Evolutionary conservation across 768 basidiomycete species (phyloP).

Genomic region (Phylloporus rhodoxanthus): DNA sequence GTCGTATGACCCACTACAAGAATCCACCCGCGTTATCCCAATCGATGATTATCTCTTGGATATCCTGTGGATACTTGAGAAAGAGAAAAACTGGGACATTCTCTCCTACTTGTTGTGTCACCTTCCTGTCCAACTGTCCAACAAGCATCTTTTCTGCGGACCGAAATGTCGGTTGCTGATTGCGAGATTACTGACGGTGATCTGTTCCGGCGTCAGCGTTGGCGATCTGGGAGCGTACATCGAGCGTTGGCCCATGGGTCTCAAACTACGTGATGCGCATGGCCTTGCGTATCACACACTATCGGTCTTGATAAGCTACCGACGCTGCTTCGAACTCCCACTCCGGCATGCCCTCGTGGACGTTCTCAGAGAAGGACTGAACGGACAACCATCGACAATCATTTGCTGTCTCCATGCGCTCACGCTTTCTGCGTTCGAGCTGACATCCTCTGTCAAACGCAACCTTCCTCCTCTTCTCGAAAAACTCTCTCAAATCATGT

Average conservation of each 20-base stretch:
- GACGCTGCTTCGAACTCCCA: conserved; percentile 64
- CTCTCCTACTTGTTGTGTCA: conserved; percentile 88
- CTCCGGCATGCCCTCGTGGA: conserved; percentile 68
- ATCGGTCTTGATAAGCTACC: conserved; percentile 84
- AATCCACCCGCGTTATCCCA: conserved; percentile 49
- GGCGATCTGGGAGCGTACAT: conserved; percentile 52
- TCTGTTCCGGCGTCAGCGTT: conserved; percentile 62
- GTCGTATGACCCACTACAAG: conserved; percentile 54
- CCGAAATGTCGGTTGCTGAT: conserved; percentile 66
- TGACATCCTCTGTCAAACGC: conserved; percentile 76
- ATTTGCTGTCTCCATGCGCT: conserved; percentile 89
- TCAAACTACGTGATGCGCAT: conserved; percentile 78
- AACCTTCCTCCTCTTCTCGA: conserved; percentile 75
- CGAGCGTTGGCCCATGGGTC: conserved; percentile 51
- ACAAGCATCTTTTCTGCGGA: conserved; percentile 96
- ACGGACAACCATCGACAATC: conserved; percentile 67
- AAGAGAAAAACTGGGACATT: conserved; percentile 86
- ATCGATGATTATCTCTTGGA: conserved; percentile 67
- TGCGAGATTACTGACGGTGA: conserved; percentile 51
- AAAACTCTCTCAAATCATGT: conserved; percentile 90
- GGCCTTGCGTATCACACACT: conserved; percentile 84
- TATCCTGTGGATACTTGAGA: conserved; percentile 60
- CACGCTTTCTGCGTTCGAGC: conserved; percentile 80
- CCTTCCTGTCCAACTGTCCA: conserved; percentile 83
- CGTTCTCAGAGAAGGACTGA: conserved; percentile 62